A percentile compares a stretch with the other conserved stretches of the same genome.
Conservation (phyloP, 139 green algal genomes). For the Tetraselmis chui region DNA sequence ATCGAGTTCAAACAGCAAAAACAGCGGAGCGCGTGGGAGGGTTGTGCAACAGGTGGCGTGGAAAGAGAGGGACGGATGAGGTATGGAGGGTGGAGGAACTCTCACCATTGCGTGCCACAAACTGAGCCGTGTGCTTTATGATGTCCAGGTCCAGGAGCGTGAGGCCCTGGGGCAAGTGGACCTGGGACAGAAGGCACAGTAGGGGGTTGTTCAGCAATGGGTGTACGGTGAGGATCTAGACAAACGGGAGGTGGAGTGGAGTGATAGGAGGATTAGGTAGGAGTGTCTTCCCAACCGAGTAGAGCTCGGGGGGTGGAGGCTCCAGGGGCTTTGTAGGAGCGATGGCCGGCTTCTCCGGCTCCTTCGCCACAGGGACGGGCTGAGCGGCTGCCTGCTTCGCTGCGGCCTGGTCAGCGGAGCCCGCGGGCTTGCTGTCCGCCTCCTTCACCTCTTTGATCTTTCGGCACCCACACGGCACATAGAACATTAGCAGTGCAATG, state of each 20-base stretch:
- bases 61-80: too few relatives aligned
- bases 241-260: too few relatives aligned
- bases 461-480: constrained; percentile 26
- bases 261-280: too few relatives aligned
- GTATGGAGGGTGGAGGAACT: neutral
- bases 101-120: constrained; percentile 90
- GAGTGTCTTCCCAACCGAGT: constrained; percentile 68
- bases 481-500: too few relatives aligned
- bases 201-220: neutral
- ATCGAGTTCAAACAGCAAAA: too few relatives aligned
- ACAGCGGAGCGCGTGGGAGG: constrained; percentile 30
- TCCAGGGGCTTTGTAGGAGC: constrained; percentile 55
- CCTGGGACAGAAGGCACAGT: constrained; percentile 21
- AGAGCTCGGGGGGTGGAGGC: constrained; percentile 78
- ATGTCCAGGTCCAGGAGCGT: constrained; percentile 80
- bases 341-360: constrained; percentile 18
- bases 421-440: constrained; percentile 11
- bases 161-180: constrained; percentile 84
- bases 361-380: constrained; percentile 11
- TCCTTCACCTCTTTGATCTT: constrained; percentile 8
- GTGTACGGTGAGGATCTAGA: too few relatives aligned
- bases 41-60: too few relatives aligned
- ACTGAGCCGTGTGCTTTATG: constrained; percentile 94
- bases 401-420: constrained; percentile 13
- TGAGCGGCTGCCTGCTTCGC: constrained; percentile 20